A percentile compares a stretch with the other conserved stretches of the same genome.
phyloP scores from a whole-genome alignment of 2,329 filamentous ascomycete genomes.

The Phaeosphaeriaceae sp. region DNA sequence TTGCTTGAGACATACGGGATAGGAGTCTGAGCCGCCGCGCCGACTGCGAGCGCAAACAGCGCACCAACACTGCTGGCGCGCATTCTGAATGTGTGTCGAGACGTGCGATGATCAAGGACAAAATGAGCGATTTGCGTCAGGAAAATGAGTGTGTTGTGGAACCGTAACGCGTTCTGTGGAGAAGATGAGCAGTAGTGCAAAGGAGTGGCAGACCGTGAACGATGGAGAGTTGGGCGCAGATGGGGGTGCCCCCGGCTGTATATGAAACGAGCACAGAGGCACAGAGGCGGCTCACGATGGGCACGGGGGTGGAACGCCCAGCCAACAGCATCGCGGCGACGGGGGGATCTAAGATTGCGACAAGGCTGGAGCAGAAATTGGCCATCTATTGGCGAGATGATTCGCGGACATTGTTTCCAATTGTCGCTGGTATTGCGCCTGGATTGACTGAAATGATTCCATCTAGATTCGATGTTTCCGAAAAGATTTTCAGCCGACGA shows the following conservation, averaged over 20 bases:
- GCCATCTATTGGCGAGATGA: conserved; percentile 12
- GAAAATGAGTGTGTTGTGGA: conserved; percentile 29
- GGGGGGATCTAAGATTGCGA: conserved; percentile 24
- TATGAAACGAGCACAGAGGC: conserved; percentile 30
- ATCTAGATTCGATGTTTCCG: not conserved
- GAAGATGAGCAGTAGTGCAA: conserved; percentile 12
- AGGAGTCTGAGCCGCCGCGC: conserved; percentile 30
- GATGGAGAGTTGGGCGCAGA: conserved; percentile 18
- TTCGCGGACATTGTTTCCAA: conserved; percentile 9
- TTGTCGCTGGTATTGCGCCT: not conserved
- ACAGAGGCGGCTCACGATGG: conserved; percentile 17
- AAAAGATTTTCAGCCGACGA: not conserved
- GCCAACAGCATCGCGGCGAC: conserved; percentile 20
- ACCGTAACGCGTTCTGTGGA: conserved; percentile 18
- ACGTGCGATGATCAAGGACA: conserved; percentile 1
- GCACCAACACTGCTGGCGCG: conserved; percentile 35
- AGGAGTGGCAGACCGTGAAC: conserved; percentile 23
- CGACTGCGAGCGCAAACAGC: conserved; percentile 38
- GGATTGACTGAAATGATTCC: not conserved
- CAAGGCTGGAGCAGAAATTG: conserved; percentile 20
- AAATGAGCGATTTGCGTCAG: conserved; percentile 14
- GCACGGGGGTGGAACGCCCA: conserved; percentile 22
- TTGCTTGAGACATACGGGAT: conserved; percentile 27
- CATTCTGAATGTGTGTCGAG: conserved; percentile 29
- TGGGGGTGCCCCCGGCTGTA: conserved; percentile 28